A percentile compares a stretch with the other conserved stretches of the same genome.
These are phyloP conservation scores for Cytospora piceicola DNA, from an alignment of 2,329 filamentous ascomycete genomes.

Conservation along the genomic window DNA sequence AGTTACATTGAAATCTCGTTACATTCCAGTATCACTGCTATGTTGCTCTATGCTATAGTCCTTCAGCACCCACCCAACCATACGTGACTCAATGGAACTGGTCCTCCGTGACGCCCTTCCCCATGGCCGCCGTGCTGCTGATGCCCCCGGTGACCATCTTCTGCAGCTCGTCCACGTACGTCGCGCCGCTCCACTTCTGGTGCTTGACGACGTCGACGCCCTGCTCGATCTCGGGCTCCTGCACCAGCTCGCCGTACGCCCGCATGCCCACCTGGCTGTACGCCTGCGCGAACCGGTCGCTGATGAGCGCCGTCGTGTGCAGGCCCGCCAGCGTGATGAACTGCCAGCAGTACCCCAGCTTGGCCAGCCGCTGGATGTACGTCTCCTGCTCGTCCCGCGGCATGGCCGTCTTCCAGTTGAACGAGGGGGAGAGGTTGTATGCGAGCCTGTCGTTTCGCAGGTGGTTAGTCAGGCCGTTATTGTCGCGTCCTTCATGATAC, in stretches of 20 bases:
- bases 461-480: not conserved
- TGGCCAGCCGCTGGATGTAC: conserved; percentile 87
- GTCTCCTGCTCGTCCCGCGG: conserved; percentile 90
- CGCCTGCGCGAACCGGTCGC: conserved; percentile 82
- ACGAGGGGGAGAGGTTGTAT: conserved; percentile 97
- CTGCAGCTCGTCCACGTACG: conserved; percentile 90
- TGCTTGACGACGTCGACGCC: conserved; percentile 95
- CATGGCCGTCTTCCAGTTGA: conserved; percentile 99
- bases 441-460: conserved; percentile 65
- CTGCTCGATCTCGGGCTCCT: conserved; percentile 93
- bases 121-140: conserved; percentile 92
- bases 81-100: conserved; percentile 71
- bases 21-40: not conserved
- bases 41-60: too few relatives aligned
- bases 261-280: conserved; percentile 87
- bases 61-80: not conserved
- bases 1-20: not conserved
- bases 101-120: conserved; percentile 95
- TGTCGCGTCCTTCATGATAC: too few relatives aligned
- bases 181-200: conserved; percentile 97
- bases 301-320: conserved; percentile 93
- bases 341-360: conserved; percentile 97
- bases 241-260: conserved; percentile 94
- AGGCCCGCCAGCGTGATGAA: conserved; percentile 99
- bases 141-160: conserved; percentile 98